Base-by-base conservation (phyloP, 2,329 filamentous ascomycete genomes). In the Colletotrichum karsti region DNA sequence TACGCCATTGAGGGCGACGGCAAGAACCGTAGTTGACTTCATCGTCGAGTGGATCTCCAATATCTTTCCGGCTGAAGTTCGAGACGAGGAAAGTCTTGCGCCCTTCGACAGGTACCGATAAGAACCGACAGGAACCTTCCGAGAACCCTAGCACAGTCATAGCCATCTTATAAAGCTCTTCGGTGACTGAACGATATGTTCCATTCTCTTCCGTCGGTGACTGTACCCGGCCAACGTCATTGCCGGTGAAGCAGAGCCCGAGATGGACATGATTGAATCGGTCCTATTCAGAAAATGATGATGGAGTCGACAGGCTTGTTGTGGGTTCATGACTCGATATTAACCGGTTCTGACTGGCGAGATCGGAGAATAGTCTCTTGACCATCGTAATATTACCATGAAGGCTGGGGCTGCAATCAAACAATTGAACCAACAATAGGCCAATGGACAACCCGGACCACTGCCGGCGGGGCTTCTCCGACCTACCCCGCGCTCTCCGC, bases 401-500 rank as follows among this genome's bases (percentile, higher is more conserved):
- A 37, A 10, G 26, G 42, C 8, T 42, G 35, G 42, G n/a, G 33
- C 13, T 12, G 22, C 2, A 12, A 37, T 5, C 24, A 5, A 39
- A 30, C 9, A 20, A 37, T 20, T 35, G 28, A 5, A 6, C 9
- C 28, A 30, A 9, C 6, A 5, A 39, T 15, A 22, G 26, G 59
- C 22, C 53, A 33, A 58, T 58, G 10, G 44, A 22, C 44, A 51
- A 26, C 10, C n/a, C 5, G n/a, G 13, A 58, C 28, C 35, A 33
- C 22, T 24, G 22, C 35, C 28, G 7, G 59, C 37, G 53, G 63
- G 35, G 44, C 12, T 18, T 7, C 10, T 30, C 63, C 28, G 39
- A 39, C 28, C 26, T 56, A 50, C 63, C 63, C 63, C 63, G 57
- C 63, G 57, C 50, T 48, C 63, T 66, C 48, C 63, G 63, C 57